A percentile compares a stretch with the other conserved stretches of the same genome.
Evolutionary conservation across 176 grass and related monocot genomes (phyloP).

Genomic region (Zea luxurians): DNA sequence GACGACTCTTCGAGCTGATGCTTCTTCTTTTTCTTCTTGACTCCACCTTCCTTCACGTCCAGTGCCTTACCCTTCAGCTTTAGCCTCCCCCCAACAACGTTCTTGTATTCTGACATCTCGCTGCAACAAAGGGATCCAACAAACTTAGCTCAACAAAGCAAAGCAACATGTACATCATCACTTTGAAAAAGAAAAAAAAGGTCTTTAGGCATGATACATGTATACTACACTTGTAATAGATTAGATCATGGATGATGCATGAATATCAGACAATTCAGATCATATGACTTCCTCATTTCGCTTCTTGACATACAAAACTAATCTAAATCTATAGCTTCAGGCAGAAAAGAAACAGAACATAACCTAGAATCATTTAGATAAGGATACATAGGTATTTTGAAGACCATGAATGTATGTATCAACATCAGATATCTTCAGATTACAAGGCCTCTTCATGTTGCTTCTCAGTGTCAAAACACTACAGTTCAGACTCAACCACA

Average conservation of each 20-base stretch:
- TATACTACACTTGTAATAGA: not conserved
- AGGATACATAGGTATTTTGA: not conserved
- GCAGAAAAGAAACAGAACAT: not conserved
- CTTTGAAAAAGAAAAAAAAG: not conserved
- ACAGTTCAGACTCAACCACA: too few species aligned
- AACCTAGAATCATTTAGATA: not conserved
- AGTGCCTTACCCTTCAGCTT: slow-evolving; percentile 89
- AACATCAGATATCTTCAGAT: too few species aligned
- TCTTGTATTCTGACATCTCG: slow-evolving; percentile 81
- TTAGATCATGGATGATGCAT: not conserved
- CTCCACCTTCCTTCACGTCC: slow-evolving; percentile 76
- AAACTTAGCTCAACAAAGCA: slow-evolving; percentile 9
- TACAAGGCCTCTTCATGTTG: too few species aligned
- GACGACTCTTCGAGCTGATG: slow-evolving; percentile 51
- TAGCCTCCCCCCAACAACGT: slow-evolving; percentile 72
- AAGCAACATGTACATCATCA: not conserved
- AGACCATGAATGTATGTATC: too few species aligned
- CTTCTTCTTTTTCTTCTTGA: slow-evolving; percentile 88
- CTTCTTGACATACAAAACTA: not conserved
- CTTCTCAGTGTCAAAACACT: too few species aligned
- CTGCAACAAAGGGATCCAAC: slow-evolving; percentile 28
- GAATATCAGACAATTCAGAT: slow-evolving; percentile 14
- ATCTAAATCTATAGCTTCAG: not conserved
- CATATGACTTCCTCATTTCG: slow-evolving; percentile 9
- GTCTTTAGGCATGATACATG: not conserved